phyloP scores from a whole-genome alignment of 116 monocot species.

The Dioscorea cayenensis region DNA sequence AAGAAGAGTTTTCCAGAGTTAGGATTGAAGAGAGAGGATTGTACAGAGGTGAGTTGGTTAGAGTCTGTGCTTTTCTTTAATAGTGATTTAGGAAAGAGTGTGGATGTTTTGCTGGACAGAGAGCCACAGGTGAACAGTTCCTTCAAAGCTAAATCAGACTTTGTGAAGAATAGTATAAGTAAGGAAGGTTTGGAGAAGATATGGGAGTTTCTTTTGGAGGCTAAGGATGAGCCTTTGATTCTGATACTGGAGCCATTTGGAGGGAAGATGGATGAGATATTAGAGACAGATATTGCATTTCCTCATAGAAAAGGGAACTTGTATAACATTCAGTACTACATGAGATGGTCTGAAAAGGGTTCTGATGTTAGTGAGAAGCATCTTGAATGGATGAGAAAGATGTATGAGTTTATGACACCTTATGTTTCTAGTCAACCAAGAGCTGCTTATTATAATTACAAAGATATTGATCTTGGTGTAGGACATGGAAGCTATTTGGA shows the following conservation, averaged over 20 bases:
- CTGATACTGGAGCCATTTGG: constrained; percentile 12
- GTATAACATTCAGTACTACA: constrained; percentile 11
- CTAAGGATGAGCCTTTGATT: background rate
- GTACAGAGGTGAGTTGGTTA: constrained; percentile 56
- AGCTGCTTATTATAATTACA: constrained; percentile 26
- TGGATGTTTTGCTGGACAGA: constrained; percentile 16
- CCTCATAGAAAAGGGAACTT: constrained; percentile 16
- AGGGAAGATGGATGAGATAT: constrained; percentile 4
- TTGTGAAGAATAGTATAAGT: constrained; percentile 16
- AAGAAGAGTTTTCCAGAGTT: constrained; percentile 13
- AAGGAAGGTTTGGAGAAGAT: constrained; percentile 8
- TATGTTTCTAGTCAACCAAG: constrained; percentile 29
- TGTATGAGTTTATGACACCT: constrained; percentile 21
- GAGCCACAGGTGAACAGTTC: background rate
- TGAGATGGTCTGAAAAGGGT: constrained; percentile 5
- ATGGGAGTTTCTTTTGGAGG: background rate
- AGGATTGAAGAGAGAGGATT: constrained; percentile 17
- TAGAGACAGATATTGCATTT: constrained; percentile 8
- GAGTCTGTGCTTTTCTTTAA: constrained; percentile 22
- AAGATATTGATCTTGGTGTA: constrained; percentile 26
- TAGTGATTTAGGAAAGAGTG: background rate
- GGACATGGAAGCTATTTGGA: background rate
- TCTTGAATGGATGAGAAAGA: constrained; percentile 19
- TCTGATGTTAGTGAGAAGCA: background rate
- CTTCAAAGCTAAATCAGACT: constrained; percentile 28